Evolutionary conservation across 345 rosid species (phyloP).

Genomic region (Isatis tinctoria): DNA sequence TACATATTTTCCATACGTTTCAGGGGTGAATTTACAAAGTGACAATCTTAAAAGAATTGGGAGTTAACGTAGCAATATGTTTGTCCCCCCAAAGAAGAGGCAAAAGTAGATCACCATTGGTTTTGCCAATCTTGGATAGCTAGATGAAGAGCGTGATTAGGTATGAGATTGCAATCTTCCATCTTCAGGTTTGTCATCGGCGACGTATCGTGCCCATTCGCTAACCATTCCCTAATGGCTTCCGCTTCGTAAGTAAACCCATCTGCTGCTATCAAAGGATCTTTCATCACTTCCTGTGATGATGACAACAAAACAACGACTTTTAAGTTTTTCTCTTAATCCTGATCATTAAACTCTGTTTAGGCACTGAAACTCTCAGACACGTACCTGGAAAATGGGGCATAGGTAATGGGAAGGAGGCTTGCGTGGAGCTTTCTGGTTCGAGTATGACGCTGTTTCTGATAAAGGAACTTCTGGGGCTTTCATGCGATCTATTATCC

Average conservation of each 20-base stretch:
- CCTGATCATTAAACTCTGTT: background rate
- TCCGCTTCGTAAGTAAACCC: slow-evolving; percentile 92
- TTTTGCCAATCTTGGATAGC: slow-evolving; percentile 87
- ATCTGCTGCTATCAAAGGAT: slow-evolving; percentile 85
- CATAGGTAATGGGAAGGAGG: slow-evolving; percentile 83
- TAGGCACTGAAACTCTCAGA: background rate
- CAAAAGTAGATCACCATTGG: slow-evolving; percentile 39
- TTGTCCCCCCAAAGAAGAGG: background rate
- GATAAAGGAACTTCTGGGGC: slow-evolving; percentile 23
- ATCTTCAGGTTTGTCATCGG: slow-evolving; percentile 92
- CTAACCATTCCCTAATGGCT: slow-evolving; percentile 81
- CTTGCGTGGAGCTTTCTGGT: slow-evolving; percentile 42
- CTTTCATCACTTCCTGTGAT: slow-evolving; percentile 47
- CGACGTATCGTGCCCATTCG: slow-evolving; percentile 74
- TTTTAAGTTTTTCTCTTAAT: background rate
- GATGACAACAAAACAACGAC: background rate
- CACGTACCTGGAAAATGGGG: slow-evolving; percentile 81
- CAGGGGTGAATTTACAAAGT: slow-evolving; percentile 21
- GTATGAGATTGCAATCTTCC: slow-evolving; percentile 61
- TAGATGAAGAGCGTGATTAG: slow-evolving; percentile 72
- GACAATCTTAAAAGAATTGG: slow-evolving; percentile 13
- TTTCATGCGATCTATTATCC: slow-evolving; percentile 50
- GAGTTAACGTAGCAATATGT: background rate
- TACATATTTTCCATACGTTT: slow-evolving; percentile 10
- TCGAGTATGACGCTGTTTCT: slow-evolving; percentile 23